Conservation (phyloP, 148 eudicot genomes). For the Rhododendron williamsianum region DNA sequence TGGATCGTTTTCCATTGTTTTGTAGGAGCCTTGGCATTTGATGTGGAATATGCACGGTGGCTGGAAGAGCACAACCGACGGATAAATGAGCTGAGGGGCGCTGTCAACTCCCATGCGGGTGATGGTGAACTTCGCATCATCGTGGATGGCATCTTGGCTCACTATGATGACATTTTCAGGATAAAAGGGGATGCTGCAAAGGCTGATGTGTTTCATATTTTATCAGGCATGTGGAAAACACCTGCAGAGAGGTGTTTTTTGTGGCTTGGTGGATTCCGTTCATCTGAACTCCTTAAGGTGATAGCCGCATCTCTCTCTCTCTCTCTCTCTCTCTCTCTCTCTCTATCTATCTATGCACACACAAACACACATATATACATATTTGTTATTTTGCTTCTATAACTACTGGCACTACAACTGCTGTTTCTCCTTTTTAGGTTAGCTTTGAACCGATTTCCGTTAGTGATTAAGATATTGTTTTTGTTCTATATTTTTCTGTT, state of each 20-base stretch:
- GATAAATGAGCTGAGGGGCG: slow-evolving; percentile 41
- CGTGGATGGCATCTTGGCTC: slow-evolving; percentile 41
- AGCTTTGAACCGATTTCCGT: neutral
- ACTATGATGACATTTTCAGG: slow-evolving; percentile 42
- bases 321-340: neutral
- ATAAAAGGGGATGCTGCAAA: slow-evolving; percentile 40
- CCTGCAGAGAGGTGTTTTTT: slow-evolving; percentile 53
- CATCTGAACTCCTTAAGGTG: slow-evolving; percentile 52
- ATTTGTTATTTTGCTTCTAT: neutral
- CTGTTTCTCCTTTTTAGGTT: neutral
- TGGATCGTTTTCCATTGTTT: neutral
- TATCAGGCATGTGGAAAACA: slow-evolving; percentile 55
- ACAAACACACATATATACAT: neutral
- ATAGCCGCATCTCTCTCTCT: neutral
- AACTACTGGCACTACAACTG: neutral
- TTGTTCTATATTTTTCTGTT: neutral
- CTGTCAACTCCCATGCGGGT: slow-evolving; percentile 38
- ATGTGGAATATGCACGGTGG: slow-evolving; percentile 50
- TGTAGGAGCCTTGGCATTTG: slow-evolving; percentile 43
- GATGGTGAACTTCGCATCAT: slow-evolving; percentile 45
- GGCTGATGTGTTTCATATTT: slow-evolving; percentile 42
- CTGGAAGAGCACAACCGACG: slow-evolving; percentile 44
- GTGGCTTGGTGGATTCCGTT: slow-evolving; percentile 54
- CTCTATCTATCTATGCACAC: no score
- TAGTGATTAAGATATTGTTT: neutral